Conservation (phyloP, 2,329 filamentous ascomycete species). For the Colletotrichum melonis region DNA sequence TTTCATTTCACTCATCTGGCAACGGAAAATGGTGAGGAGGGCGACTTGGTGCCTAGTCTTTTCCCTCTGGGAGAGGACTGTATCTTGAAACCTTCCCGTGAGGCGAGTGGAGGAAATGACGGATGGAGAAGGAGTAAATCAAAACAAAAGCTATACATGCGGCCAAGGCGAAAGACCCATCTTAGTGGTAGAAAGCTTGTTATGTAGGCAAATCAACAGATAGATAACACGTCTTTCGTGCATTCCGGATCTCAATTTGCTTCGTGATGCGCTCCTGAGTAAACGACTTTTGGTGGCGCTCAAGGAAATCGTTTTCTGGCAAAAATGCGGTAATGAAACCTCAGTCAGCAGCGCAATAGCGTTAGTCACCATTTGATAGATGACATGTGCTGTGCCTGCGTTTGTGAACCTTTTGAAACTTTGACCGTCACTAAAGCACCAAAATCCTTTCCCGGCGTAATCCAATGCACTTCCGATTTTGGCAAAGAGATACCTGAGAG, state of each 20-base stretch:
- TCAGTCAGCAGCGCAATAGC: background rate
- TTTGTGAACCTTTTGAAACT: too few species aligned
- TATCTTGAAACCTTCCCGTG: conserved; percentile 3
- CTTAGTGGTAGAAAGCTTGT: conserved; percentile 33
- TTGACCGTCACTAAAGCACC: too few species aligned
- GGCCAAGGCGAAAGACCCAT: conserved; percentile 7
- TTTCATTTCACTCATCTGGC: conserved; percentile 34
- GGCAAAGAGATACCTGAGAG: too few species aligned
- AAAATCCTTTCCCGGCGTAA: too few species aligned
- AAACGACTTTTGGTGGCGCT: background rate
- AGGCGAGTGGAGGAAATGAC: conserved; percentile 19
- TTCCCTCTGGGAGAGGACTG: background rate
- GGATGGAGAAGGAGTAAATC: conserved; percentile 1
- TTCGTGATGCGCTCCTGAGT: background rate
- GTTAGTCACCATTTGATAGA: background rate
- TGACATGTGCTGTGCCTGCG: background rate
- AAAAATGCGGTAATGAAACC: background rate
- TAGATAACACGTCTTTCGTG: conserved; percentile 15
- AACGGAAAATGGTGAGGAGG: conserved; percentile 31
- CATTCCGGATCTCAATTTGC: background rate
- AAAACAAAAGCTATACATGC: conserved; percentile 32
- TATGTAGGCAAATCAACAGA: conserved; percentile 31
- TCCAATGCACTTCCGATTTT: too few species aligned
- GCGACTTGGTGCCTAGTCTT: background rate
- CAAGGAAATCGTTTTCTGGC: background rate